A percentile compares a stretch with the other conserved stretches of the same genome.
These are phyloP conservation scores for Ganoderma lingzhi DNA, from an alignment of 1,284 basidiomycete genomes.

Conservation along the genomic window DNA sequence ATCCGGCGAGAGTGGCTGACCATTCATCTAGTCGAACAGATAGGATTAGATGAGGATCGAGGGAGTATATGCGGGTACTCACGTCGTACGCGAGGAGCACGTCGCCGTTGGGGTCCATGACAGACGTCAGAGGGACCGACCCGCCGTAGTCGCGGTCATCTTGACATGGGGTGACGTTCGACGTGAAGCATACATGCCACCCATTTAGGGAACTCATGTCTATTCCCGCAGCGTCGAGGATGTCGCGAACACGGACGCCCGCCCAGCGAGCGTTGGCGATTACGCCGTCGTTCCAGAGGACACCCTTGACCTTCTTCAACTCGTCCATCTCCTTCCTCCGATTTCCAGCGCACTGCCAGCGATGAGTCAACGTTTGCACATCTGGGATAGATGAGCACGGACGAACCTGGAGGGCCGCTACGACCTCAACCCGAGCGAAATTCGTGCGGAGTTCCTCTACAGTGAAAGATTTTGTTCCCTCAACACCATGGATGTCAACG, in stretches of 20 bases:
- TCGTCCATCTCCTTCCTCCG: constrained; percentile 71
- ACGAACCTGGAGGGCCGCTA: constrained; percentile 66
- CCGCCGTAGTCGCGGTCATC: constrained; percentile 68
- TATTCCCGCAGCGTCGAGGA: constrained; percentile 56
- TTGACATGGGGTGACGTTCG: constrained; percentile 67
- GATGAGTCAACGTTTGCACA: not conserved
- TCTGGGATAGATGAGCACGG: not conserved
- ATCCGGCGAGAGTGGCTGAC: constrained; percentile 61
- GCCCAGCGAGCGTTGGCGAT: constrained; percentile 70
- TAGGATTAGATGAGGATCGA: not conserved
- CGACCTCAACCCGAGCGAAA: constrained; percentile 55
- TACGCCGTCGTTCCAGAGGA: constrained; percentile 70
- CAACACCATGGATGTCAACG: constrained; percentile 50
- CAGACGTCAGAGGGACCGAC: constrained; percentile 63
- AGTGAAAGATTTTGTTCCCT: constrained; percentile 44
- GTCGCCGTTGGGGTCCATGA: constrained; percentile 54
- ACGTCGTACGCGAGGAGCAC: constrained; percentile 73
- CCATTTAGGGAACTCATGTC: constrained; percentile 37
- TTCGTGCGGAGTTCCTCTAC: constrained; percentile 50
- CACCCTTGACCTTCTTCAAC: constrained; percentile 52
- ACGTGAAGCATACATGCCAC: constrained; percentile 66
- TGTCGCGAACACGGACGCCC: constrained; percentile 61
- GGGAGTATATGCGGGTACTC: constrained; percentile 18
- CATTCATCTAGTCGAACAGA: constrained; percentile 64
- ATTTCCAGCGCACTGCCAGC: constrained; percentile 69